Evolutionary conservation across 805 yeast species (phyloP).

Genomic region (Cyberlindnera meyerae): DNA sequence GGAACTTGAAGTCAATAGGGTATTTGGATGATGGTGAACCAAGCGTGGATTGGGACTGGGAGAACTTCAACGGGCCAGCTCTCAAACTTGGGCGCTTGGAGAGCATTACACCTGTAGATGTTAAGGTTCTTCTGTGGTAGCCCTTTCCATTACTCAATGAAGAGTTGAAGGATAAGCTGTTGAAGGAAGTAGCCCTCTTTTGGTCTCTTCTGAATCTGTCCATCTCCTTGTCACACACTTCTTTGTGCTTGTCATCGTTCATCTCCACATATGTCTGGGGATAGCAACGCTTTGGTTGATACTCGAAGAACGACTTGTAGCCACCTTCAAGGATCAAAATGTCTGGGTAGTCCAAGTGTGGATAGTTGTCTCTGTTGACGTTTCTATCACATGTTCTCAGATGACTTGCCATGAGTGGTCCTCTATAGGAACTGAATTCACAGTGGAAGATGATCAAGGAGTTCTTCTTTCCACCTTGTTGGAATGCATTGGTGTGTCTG

Average conservation of each 20-base stretch:
- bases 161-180: slow-evolving; percentile 24
- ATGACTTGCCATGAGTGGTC: slow-evolving; percentile 90
- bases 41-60: slow-evolving; percentile 9
- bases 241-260: slow-evolving; percentile 58
- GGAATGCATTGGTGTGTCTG: slow-evolving; percentile 13
- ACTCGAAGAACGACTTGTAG: slow-evolving; percentile 69
- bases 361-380: slow-evolving; percentile 69
- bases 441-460: slow-evolving; percentile 82
- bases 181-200: slow-evolving; percentile 34
- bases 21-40: not conserved
- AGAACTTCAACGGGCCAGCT: slow-evolving; percentile 16
- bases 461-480: slow-evolving; percentile 23
- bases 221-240: slow-evolving; percentile 51
- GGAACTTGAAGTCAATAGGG: slow-evolving; percentile 23
- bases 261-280: slow-evolving; percentile 83
- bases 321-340: slow-evolving; percentile 89
- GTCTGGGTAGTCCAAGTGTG: slow-evolving; percentile 81
- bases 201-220: slow-evolving; percentile 45
- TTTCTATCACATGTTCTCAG: slow-evolving; percentile 79
- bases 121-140: slow-evolving; percentile 22
- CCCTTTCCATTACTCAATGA: slow-evolving; percentile 5
- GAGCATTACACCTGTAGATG: slow-evolving; percentile 20
- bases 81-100: slow-evolving; percentile 19
- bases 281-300: slow-evolving; percentile 51
- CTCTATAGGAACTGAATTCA: slow-evolving; percentile 87